Conservation (phyloP, 352 stramenopile genomes). For the Globisporangium heterothallicum region DNA sequence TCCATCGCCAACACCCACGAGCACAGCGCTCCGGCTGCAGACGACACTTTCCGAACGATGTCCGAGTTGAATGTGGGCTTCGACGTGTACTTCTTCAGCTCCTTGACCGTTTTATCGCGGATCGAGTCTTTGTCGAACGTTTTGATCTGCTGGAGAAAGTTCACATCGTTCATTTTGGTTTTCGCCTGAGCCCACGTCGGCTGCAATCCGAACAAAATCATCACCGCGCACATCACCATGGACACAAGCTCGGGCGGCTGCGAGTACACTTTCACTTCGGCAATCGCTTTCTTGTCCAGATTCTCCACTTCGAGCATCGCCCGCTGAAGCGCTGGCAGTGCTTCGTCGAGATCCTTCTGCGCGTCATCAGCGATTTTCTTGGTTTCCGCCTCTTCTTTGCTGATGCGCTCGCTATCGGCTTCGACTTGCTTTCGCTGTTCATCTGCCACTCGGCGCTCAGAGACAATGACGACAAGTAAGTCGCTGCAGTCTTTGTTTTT, state of each 20-base stretch:
- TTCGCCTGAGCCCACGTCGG: conserved; percentile 93
- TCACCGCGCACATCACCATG: conserved; percentile 93
- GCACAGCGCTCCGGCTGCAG: conserved; percentile 84
- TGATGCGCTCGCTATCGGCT: conserved; percentile 89
- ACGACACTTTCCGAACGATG: conserved; percentile 88
- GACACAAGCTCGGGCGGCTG: conserved; percentile 90
- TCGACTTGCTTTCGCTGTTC: conserved; percentile 93
- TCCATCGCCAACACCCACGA: conserved; percentile 92
- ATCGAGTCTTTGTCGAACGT: conserved; percentile 96
- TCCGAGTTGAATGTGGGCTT: conserved; percentile 83
- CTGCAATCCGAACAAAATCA: conserved; percentile 93
- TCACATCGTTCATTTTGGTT: conserved; percentile 91
- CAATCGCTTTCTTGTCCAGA: conserved; percentile 93
- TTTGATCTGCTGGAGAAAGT: conserved; percentile 93
- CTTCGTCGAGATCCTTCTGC: conserved; percentile 92
- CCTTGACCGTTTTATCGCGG: conserved; percentile 88
- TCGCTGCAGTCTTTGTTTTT: conserved; percentile 95
- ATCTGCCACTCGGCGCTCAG: conserved; percentile 90
- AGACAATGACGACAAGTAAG: conserved; percentile 92
- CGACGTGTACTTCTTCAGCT: conserved; percentile 92
- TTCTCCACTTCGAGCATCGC: conserved; percentile 94
- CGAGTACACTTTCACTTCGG: conserved; percentile 94
- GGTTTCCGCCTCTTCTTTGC: conserved; percentile 88
- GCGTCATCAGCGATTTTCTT: conserved; percentile 94
- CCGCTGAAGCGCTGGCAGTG: conserved; percentile 88